phyloP scores from a whole-genome alignment of 768 basidiomycete species.

The Pholiota microspora region DNA sequence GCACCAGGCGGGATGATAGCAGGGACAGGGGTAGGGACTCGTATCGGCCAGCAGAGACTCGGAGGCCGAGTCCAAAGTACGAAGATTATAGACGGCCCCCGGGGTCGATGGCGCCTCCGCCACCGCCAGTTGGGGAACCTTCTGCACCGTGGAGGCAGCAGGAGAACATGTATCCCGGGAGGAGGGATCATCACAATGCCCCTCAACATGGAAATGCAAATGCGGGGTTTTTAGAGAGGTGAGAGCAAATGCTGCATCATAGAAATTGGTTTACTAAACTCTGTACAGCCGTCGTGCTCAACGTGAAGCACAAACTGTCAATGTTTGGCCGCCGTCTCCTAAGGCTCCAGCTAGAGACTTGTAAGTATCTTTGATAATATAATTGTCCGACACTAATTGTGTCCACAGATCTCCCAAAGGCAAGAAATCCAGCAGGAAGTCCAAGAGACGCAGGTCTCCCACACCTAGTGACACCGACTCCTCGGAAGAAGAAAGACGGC shows the following conservation, averaged over 20 bases:
- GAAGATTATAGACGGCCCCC: conserved; percentile 50
- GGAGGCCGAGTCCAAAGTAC: conserved; percentile 56
- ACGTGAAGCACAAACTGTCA: conserved; percentile 52
- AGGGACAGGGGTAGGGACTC: conserved; percentile 18
- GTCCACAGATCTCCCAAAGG: conserved; percentile 54
- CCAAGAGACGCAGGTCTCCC: conserved; percentile 52
- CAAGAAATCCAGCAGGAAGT: conserved; percentile 54
- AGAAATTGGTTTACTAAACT: background rate
- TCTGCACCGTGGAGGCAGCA: conserved; percentile 44
- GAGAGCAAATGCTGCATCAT: background rate
- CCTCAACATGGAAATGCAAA: conserved; percentile 17
- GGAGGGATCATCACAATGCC: conserved; percentile 26
- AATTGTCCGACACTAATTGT: no score
- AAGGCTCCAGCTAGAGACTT: conserved; percentile 57
- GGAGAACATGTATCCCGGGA: conserved; percentile 59
- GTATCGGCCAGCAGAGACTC: conserved; percentile 17
- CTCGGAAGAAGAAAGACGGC: conserved; percentile 57
- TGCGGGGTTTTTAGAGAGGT: conserved; percentile 2
- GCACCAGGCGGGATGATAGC: conserved; percentile 21
- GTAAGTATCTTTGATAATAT: conserved; percentile 39
- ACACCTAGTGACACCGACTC: conserved; percentile 48
- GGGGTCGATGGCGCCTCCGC: conserved; percentile 25
- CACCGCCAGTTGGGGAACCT: conserved; percentile 28
- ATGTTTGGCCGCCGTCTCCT: conserved; percentile 85
- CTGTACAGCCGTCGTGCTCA: conserved; percentile 64